Evolutionary conservation across 2,329 filamentous ascomycete genomes (phyloP), one percentile per base, ranked within the genome.

Genomic region (Colletotrichum sp.): DNA sequence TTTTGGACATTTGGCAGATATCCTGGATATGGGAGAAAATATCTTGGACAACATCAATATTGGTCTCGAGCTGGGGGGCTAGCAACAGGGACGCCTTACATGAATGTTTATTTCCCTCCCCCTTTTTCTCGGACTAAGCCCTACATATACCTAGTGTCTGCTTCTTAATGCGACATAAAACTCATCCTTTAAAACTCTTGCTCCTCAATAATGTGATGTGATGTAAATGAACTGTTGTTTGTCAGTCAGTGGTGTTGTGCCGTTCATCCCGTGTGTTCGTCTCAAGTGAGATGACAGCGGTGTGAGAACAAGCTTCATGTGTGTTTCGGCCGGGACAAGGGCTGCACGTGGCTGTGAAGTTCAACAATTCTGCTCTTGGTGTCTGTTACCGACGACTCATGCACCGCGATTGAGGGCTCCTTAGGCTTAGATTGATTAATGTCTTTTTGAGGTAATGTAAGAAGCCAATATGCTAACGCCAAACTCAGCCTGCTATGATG

Each of bases 71-170:
- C 27, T 11, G 24, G 38, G 31, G 12, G 47, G 58, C 31, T 61
- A 33, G 58, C 29, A 15, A 21, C 24, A 71, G 69, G 64, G 55
- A 51, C 63, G 31, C 64, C 21, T 61, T 31, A 62, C 27, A 54
- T 59, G 29, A 63, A 69, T 29, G 62, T 18, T 31, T 62, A 36
- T 21, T 51, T 12, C 57, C 38, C 70, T 34, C 31, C 58, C 47
- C n/a, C 63, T 8, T n/a, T n/a, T n/a, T 13, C 59, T 34, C 24
- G 59, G 63, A 24, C 66, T 55, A 15, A 51, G 38, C 38, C 67
- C 66, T 55, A 71, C 62, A 63, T 73, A 71, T 70, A 71, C 62
- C 71, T 71, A 71, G 62, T 71, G 71, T 73, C 71, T 73, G 71
- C 68, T 73, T 21, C 61, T 66, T 38, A 73, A 71, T 73, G 71